phyloP scores from a whole-genome alignment of 768 basidiomycete genomes.

The Leccinum boreale region DNA sequence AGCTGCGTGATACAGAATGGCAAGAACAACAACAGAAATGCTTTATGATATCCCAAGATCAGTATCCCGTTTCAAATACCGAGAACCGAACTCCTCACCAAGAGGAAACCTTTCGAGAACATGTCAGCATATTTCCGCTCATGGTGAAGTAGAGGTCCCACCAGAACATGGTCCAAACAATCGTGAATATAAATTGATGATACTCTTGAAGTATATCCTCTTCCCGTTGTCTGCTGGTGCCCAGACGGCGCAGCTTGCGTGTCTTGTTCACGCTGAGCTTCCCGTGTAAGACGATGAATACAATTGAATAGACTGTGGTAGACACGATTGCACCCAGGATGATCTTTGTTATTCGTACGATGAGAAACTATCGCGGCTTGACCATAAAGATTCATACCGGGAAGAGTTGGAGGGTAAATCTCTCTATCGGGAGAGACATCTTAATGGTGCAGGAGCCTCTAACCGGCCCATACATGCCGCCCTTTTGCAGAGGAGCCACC shows the following conservation, averaged over 20 bases:
- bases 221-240: conserved; percentile 44
- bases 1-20: conserved; percentile 56
- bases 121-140: conserved; percentile 6
- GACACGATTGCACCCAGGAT: conserved; percentile 56
- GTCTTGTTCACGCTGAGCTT: conserved; percentile 50
- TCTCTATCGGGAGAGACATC: conserved; percentile 36
- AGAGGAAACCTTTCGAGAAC: conserved; percentile 49
- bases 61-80: neutral
- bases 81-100: conserved; percentile 36
- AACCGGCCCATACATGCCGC: conserved; percentile 48
- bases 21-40: conserved; percentile 55
- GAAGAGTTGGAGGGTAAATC: conserved; percentile 55
- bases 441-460: conserved; percentile 54
- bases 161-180: conserved; percentile 72
- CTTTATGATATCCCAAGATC: conserved; percentile 32
- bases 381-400: conserved; percentile 43
- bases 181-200: conserved; percentile 55
- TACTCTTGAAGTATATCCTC: conserved; percentile 48
- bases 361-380: neutral
- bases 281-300: conserved; percentile 61
- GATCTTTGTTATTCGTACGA: conserved; percentile 38
- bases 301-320: conserved; percentile 53
- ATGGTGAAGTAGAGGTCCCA: conserved; percentile 30
- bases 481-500: conserved; percentile 34
- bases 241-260: conserved; percentile 50